Evolutionary conservation across 257 asterid species (phyloP).

Genomic region (Dorcoceras hygrometricum): DNA sequence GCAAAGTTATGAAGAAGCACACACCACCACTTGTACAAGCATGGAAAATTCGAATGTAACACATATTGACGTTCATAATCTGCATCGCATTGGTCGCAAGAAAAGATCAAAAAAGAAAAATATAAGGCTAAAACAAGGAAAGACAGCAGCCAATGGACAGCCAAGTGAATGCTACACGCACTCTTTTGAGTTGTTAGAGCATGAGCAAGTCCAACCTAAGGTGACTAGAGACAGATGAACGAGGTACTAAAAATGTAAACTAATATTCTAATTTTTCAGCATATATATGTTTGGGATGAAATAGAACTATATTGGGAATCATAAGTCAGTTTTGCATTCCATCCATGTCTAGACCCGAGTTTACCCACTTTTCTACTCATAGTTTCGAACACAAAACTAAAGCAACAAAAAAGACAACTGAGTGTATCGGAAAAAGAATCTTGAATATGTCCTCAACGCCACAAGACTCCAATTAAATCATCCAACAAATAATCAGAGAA

Average conservation of each 20-base stretch:
- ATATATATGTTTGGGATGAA: too few species aligned
- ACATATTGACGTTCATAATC: neutral
- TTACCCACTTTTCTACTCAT: neutral
- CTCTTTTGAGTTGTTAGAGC: neutral
- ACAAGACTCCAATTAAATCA: too few species aligned
- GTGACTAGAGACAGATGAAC: too few species aligned
- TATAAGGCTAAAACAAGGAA: neutral
- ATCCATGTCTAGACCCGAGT: too few species aligned
- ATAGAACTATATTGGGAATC: too few species aligned
- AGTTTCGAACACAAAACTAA: neutral
- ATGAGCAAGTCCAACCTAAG: too few species aligned
- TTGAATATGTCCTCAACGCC: too few species aligned
- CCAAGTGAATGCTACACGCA: neutral
- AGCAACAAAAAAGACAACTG: neutral
- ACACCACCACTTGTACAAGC: neutral
- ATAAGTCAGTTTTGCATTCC: too few species aligned
- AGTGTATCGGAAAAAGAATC: neutral
- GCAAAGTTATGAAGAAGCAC: too few species aligned
- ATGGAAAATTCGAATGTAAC: neutral
- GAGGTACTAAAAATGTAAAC: too few species aligned
- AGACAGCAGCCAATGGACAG: neutral
- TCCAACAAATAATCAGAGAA: neutral
- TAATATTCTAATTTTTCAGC: too few species aligned
- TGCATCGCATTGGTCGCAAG: neutral
- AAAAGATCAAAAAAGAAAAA: too few species aligned